Evolutionary conservation across 805 yeast genomes (phyloP), one percentile per base, ranked within the genome.

Genomic region (Kluyveromyces lactis): DNA sequence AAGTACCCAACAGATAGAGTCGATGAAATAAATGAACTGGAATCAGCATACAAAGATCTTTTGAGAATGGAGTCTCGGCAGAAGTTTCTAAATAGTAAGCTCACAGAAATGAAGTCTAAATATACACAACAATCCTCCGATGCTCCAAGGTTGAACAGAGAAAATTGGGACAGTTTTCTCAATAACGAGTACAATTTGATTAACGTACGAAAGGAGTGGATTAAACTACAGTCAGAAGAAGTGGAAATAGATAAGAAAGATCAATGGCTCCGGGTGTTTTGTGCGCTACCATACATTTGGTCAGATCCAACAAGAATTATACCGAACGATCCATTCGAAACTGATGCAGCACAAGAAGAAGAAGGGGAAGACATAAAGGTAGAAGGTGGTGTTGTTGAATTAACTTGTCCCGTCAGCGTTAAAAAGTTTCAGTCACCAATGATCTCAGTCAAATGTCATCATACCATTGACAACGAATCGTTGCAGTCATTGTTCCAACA

Each of bases 371-470:
- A 80, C 17, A 33, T 83, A 24, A 73, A 69, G 31, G 71, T 83
- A 4, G 76, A 74, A 8, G 94, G 92, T 41, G 92, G 92, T 28
- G 72, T 63, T 27, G 64, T 84, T n/a, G 76, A 79, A 34, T 53
- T 84, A 42, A 69, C 66, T 18, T 86, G 89, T 53, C 90, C 90
- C 0, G 65, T 83, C 11, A 74, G 87, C 0, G 52, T 72, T 42
- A 64, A 68, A 38, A 55, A 64, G 31, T 80, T 73, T 55, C 63
- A 56, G 17, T 60, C 60, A 3, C 92, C 94, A 0, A 64, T 73
- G 49, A 69, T 63, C n/a, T 73, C 81, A 2, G 58, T 49, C 18
- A 58, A 53, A 23, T 84, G 94, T 58, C 64, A 66, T 0, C 94
- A 84, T 59, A 73, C 75, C 0, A 81, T 70, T 52, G 89, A 82